These are phyloP conservation scores for Pestalotiopsis sp. DNA, from an alignment of 2,329 filamentous ascomycete genomes.

Conservation along the genomic window DNA sequence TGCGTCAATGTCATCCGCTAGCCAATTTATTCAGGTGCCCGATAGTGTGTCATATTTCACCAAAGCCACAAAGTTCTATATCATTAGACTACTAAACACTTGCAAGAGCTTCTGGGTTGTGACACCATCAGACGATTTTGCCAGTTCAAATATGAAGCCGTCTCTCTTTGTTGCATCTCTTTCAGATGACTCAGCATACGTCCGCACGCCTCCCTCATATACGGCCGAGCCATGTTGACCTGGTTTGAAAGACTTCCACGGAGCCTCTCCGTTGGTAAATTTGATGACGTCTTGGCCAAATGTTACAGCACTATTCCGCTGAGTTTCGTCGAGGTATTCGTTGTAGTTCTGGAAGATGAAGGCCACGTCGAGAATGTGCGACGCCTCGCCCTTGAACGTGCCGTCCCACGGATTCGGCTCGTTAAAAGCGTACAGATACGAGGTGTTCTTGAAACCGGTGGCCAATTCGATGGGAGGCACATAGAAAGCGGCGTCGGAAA, in stretches of 20 bases:
- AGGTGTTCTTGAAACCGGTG: neutral
- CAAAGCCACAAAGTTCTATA: neutral
- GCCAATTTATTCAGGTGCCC: too few relatives aligned
- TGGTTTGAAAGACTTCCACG: neutral
- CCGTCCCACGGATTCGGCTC: conserved; percentile 5
- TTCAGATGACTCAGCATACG: neutral
- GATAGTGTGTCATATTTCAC: too few relatives aligned
- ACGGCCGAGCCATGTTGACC: neutral
- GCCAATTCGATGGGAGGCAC: neutral
- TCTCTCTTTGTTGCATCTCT: neutral
- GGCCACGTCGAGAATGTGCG: neutral
- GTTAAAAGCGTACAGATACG: neutral
- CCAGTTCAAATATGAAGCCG: neutral
- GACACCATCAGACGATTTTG: neutral
- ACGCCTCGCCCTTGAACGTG: neutral
- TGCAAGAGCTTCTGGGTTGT: neutral
- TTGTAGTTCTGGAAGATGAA: conserved; percentile 5
- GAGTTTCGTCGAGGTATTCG: neutral
- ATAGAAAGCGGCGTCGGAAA: neutral
- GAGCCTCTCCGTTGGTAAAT: neutral
- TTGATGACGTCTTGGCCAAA: neutral
- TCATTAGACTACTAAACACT: neutral
- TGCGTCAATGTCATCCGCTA: too few relatives aligned
- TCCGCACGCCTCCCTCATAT: neutral
- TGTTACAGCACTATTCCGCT: neutral